Conservation (phyloP, 306 rosid species). For the Ormosia emarginata region DNA sequence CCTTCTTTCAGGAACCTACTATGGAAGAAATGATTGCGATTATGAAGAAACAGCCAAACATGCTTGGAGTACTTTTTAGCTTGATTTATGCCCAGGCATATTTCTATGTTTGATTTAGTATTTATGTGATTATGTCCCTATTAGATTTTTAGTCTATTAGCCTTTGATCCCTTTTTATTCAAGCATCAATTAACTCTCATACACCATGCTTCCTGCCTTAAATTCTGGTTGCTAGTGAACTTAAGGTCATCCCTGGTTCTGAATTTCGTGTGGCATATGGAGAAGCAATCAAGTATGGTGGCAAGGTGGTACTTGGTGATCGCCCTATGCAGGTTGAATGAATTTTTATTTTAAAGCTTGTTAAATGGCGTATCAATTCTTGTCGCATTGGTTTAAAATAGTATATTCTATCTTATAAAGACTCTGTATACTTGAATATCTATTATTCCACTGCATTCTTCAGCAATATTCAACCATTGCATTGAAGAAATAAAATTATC, state of each 20-base stretch:
- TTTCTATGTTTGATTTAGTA: not conserved
- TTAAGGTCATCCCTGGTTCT: constrained; percentile 54
- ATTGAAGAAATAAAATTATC: not conserved
- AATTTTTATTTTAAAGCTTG: not conserved
- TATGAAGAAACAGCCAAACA: constrained; percentile 46
- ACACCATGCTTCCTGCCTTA: not conserved
- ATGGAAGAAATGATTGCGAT: constrained; percentile 42
- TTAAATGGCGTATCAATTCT: not conserved
- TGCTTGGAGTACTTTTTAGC: constrained; percentile 39
- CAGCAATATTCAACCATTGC: not conserved
- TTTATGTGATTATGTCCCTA: not conserved
- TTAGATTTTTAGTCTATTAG: not conserved
- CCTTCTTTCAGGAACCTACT: constrained; percentile 47
- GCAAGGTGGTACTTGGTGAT: constrained; percentile 63
- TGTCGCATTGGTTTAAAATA: not conserved
- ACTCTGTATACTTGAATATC: not conserved
- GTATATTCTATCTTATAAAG: not conserved
- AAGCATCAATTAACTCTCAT: not conserved
- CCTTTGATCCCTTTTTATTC: not conserved
- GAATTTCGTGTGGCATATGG: constrained; percentile 68
- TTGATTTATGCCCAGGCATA: constrained; percentile 60
- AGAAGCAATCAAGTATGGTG: constrained; percentile 73
- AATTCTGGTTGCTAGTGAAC: constrained; percentile 45
- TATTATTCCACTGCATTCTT: not conserved
- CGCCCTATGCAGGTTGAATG: constrained; percentile 52